phyloP scores from a whole-genome alignment of 331 rosid species.

The Telfairia occidentalis region DNA sequence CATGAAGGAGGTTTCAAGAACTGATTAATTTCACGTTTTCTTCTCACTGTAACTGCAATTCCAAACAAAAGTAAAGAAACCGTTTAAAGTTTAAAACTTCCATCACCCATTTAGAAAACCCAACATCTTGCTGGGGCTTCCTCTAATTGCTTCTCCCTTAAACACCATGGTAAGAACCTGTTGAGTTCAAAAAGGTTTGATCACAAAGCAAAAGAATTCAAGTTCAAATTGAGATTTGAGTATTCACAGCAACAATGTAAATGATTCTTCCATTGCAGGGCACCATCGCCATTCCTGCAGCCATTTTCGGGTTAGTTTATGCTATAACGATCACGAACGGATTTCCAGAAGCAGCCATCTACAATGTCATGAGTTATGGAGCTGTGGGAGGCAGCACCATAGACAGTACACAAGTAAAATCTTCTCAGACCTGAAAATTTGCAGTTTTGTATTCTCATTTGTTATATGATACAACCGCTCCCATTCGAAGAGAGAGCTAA shows the following conservation, averaged over 20 bases:
- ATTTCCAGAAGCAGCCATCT: neutral
- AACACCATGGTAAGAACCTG: neutral
- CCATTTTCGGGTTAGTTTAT: neutral
- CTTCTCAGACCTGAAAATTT: neutral
- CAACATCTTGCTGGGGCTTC: neutral
- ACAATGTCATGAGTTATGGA: slow-evolving; percentile 22
- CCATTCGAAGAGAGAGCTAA: neutral
- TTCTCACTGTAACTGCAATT: neutral
- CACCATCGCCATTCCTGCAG: neutral
- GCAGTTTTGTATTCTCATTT: neutral
- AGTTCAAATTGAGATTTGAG: neutral
- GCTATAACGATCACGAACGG: neutral
- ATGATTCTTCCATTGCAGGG: neutral
- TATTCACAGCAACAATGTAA: neutral
- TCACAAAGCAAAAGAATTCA: too few species aligned
- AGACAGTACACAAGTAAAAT: slow-evolving; percentile 19
- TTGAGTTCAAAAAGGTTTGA: too few species aligned
- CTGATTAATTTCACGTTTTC: neutral
- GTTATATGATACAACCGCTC: neutral
- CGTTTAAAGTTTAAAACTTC: neutral
- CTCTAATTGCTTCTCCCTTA: neutral
- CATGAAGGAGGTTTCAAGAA: neutral
- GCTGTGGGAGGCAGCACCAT: slow-evolving; percentile 22
- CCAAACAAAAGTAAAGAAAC: neutral
- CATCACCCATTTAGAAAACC: neutral